Conservation (phyloP, 2,329 filamentous ascomycete species). For the Trichoderma pleuroti region DNA sequence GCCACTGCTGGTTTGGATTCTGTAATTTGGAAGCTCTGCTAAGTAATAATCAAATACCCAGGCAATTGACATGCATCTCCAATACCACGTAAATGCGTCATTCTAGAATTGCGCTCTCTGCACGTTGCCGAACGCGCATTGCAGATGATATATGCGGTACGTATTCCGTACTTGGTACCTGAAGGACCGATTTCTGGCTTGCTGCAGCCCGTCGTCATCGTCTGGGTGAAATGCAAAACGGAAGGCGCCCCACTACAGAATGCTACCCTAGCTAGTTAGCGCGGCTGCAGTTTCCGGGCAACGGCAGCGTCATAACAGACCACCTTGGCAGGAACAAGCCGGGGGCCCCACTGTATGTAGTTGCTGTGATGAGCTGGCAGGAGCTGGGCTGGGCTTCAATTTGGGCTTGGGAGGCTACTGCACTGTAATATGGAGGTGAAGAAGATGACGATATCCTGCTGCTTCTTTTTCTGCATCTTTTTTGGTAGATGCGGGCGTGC, state of each 20-base stretch:
- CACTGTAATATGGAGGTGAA: neutral
- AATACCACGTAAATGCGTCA: neutral
- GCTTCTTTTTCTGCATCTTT: neutral
- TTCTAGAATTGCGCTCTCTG: neutral
- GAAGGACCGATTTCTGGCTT: neutral
- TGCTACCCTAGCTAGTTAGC: slow-evolving; percentile 11
- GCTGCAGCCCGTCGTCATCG: slow-evolving; percentile 17
- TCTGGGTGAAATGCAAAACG: neutral
- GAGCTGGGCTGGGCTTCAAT: neutral
- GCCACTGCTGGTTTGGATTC: neutral
- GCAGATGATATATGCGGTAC: neutral
- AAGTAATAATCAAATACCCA: neutral
- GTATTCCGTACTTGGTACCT: neutral
- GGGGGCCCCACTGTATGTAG: neutral
- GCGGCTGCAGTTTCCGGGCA: slow-evolving; percentile 16
- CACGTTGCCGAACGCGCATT: neutral
- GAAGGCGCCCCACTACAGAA: slow-evolving; percentile 3
- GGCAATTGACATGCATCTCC: neutral
- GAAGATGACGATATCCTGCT: neutral
- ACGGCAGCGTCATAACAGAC: slow-evolving; percentile 18
- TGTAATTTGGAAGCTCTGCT: neutral
- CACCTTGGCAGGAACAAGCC: slow-evolving; percentile 16
- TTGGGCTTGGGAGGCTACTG: neutral
- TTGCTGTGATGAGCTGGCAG: slow-evolving; percentile 12
- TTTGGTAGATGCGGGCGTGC: neutral